Percentiles rank a stretch among this genome's conserved stretches.
phyloP scores from a whole-genome alignment of 352 stramenopile species.

The Phytophthora sp. region DNA sequence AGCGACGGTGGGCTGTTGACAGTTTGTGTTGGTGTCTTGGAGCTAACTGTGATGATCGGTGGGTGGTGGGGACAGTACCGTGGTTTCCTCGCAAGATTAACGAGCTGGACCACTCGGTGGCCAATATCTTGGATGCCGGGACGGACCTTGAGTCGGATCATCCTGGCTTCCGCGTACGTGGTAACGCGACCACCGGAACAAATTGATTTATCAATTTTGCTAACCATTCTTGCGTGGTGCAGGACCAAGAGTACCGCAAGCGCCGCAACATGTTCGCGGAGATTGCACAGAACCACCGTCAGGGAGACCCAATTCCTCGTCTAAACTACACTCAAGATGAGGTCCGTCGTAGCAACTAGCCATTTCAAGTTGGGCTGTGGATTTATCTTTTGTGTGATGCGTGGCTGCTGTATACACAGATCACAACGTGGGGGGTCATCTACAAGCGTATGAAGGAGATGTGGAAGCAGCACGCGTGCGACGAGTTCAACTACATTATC shows the following conservation, averaged over 20 bases:
- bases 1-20: neutral
- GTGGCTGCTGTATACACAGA: slow-evolving; percentile 30
- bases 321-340: slow-evolving; percentile 96
- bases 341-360: slow-evolving; percentile 42
- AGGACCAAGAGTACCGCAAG: slow-evolving; percentile 91
- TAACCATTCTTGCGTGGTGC: no score
- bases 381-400: neutral
- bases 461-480: slow-evolving; percentile 95
- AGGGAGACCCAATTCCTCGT: slow-evolving; percentile 91
- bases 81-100: slow-evolving; percentile 89
- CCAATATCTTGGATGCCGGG: slow-evolving; percentile 94
- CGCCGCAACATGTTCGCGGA: slow-evolving; percentile 90
- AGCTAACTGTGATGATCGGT: slow-evolving; percentile 4
- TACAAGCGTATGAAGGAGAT: slow-evolving; percentile 95
- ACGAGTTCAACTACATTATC: slow-evolving; percentile 97
- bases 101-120: slow-evolving; percentile 78
- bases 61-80: slow-evolving; percentile 49
- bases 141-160: slow-evolving; percentile 94
- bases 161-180: slow-evolving; percentile 92
- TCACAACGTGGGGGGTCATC: slow-evolving; percentile 91
- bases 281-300: slow-evolving; percentile 89
- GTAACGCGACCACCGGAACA: neutral
- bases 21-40: neutral
- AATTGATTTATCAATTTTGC: no score
- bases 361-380: neutral